Conservation (phyloP, 441 rosid species). For the Syzygium syzygioides region DNA sequence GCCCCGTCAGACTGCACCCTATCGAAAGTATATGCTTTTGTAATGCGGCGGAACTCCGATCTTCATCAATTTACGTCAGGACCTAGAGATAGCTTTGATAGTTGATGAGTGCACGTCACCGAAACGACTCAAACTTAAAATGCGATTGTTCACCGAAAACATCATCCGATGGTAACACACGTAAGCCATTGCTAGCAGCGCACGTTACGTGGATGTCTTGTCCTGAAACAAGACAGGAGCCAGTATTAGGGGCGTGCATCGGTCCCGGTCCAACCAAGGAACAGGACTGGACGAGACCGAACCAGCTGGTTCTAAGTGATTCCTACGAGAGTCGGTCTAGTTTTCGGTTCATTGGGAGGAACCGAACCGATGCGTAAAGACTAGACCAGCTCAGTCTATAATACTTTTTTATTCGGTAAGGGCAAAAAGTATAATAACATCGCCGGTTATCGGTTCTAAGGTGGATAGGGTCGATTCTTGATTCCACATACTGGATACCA, state of each 20-base stretch:
- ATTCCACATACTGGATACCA: no score
- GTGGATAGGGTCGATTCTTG: not conserved
- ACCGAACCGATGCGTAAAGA: no score
- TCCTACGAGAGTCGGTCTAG: fast-evolving
- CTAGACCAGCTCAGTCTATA: no score
- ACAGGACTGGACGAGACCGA: not conserved
- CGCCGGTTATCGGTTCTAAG: not conserved
- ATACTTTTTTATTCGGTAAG: no score
- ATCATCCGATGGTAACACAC: not conserved
- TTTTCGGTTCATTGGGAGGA: not conserved
- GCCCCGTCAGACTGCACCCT: not conserved
- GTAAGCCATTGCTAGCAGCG: not conserved
- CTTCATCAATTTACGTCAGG: not conserved
- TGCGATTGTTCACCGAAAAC: not conserved
- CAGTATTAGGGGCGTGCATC: not conserved
- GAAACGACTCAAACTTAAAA: not conserved
- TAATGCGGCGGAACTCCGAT: not conserved
- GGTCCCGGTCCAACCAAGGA: no score
- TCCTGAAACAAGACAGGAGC: not conserved
- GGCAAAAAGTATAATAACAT: no score
- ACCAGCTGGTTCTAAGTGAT: not conserved
- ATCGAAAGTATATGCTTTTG: not conserved
- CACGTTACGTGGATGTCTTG: not conserved
- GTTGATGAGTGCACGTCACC: not conserved
- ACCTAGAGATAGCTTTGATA: not conserved